Percentiles rank a stretch among this genome's conserved stretches.
Evolutionary conservation across 441 rosid species (phyloP).

Genomic region (Manihot esculenta): DNA sequence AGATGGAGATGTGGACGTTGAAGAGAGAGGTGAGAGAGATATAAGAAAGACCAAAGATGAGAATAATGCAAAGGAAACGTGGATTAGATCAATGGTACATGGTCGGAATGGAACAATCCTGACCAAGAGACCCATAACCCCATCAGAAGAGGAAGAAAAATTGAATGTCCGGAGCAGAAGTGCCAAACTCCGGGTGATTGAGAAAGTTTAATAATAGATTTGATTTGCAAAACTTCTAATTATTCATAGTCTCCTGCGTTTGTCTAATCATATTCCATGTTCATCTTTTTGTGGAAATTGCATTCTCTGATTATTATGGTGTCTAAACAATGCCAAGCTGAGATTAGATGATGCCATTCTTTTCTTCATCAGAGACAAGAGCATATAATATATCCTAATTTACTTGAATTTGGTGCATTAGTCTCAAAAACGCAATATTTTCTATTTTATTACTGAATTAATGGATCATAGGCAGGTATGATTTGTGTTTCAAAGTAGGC

Average conservation of each 20-base stretch:
- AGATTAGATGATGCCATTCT: too few species aligned
- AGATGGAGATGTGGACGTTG: slow-evolving; percentile 22
- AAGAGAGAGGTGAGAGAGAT: slow-evolving; percentile 27
- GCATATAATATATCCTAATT: too few species aligned
- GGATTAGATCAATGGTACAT: slow-evolving; percentile 61
- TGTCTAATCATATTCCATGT: too few species aligned
- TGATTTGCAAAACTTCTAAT: not conserved
- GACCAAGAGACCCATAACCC: slow-evolving; percentile 89
- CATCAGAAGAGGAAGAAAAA: slow-evolving; percentile 78
- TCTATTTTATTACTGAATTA: too few species aligned
- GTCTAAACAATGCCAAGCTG: too few species aligned
- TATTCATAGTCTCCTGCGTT: not conserved
- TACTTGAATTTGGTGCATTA: too few species aligned
- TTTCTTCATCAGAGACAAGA: too few species aligned
- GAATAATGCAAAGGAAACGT: slow-evolving; percentile 37
- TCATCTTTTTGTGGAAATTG: too few species aligned
- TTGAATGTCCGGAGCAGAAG: slow-evolving; percentile 75
- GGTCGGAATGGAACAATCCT: slow-evolving; percentile 69
- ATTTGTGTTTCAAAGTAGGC: too few species aligned
- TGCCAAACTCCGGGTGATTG: slow-evolving; percentile 88
- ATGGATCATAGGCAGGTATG: too few species aligned
- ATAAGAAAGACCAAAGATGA: slow-evolving; percentile 20
- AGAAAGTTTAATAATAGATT: slow-evolving; percentile 37
- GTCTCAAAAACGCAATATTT: too few species aligned
- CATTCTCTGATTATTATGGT: too few species aligned